Conservation (phyloP, 2,329 filamentous ascomycete species). For the Bipolaris victoriae region DNA sequence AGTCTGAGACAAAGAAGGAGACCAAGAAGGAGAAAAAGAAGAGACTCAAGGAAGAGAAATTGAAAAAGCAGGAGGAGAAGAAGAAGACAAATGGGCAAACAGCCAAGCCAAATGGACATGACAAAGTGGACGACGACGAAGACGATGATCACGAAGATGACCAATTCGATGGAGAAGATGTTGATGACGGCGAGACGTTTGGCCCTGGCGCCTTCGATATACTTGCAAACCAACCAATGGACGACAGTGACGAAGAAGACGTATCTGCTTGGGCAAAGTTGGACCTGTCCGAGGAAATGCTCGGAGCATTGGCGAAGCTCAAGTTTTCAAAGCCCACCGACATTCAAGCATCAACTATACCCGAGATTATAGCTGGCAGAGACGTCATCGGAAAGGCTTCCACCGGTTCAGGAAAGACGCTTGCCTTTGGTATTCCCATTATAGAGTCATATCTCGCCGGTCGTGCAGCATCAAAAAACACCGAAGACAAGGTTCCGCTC, state of each 20-base stretch:
- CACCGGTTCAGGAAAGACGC: slow-evolving; percentile 94
- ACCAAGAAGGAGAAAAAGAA: slow-evolving; percentile 24
- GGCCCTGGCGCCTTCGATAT: slow-evolving; percentile 59
- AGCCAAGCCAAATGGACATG: slow-evolving; percentile 1
- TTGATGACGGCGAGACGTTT: slow-evolving; percentile 35
- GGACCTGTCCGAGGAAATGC: slow-evolving; percentile 71
- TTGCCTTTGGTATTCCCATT: slow-evolving; percentile 94
- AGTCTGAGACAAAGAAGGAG: slow-evolving; percentile 14
- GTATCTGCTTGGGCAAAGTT: slow-evolving; percentile 80
- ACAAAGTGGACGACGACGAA: slow-evolving; percentile 17
- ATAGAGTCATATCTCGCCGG: slow-evolving; percentile 76
- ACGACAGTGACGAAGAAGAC: slow-evolving; percentile 67
- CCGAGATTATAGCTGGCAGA: slow-evolving; percentile 78
- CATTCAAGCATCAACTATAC: slow-evolving; percentile 82
- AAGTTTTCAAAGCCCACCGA: slow-evolving; percentile 80
- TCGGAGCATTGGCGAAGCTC: slow-evolving; percentile 77
- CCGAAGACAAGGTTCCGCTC: slow-evolving; percentile 53
- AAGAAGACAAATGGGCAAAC: slow-evolving; percentile 11
- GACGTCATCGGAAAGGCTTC: slow-evolving; percentile 96
- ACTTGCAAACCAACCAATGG: slow-evolving; percentile 59
- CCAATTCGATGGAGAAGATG: slow-evolving; percentile 28
- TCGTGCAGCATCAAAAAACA: slow-evolving; percentile 43
- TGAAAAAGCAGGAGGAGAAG: slow-evolving; percentile 35
- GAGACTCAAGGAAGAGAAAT: slow-evolving; percentile 21
- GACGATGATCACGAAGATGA: slow-evolving; percentile 24